phyloP scores from a whole-genome alignment of 2,329 filamentous ascomycete species.

The Colletotrichum spinosum region DNA sequence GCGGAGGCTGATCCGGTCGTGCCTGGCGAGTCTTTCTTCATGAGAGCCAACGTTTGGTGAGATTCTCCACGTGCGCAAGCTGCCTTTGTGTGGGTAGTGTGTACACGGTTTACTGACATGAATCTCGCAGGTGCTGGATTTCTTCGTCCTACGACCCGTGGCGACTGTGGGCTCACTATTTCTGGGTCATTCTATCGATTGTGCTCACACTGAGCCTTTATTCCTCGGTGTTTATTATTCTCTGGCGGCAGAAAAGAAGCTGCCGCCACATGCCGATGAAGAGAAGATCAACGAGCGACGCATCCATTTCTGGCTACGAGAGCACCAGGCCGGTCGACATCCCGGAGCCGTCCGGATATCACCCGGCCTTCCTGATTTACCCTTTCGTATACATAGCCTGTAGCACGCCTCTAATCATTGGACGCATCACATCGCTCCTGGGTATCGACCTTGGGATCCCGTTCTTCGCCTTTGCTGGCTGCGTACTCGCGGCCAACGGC shows the following conservation, averaged over 20 bases:
- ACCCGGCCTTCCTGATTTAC: conserved; percentile 66
- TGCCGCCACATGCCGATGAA: conserved; percentile 26
- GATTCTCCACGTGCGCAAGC: accelerated
- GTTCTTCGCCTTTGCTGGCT: conserved; percentile 64
- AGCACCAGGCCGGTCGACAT: not conserved
- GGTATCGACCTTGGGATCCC: conserved; percentile 56
- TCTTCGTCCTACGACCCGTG: conserved; percentile 61
- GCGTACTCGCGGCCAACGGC: conserved; percentile 62
- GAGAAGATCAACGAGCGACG: not conserved
- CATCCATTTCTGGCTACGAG: not conserved
- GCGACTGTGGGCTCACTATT: conserved; percentile 70
- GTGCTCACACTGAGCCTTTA: conserved; percentile 53
- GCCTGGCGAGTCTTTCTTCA: conserved; percentile 30
- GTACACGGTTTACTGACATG: conserved; percentile 1
- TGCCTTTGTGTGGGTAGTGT: too few species aligned
- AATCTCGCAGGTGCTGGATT: conserved; percentile 68
- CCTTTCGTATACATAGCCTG: conserved; percentile 73
- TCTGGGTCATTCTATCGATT: conserved; percentile 67
- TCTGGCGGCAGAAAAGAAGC: conserved; percentile 42
- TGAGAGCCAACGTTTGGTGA: conserved; percentile 36
- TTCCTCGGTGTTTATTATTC: conserved; percentile 51
- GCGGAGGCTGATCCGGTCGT: not conserved
- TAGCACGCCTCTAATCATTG: conserved; percentile 69
- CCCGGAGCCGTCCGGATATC: conserved; percentile 17
- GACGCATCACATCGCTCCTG: conserved; percentile 68